A percentile compares a stretch with the other conserved stretches of the same genome.
phyloP scores from a whole-genome alignment of 169 alveolate genomes.

The Condylostoma magnum region DNA sequence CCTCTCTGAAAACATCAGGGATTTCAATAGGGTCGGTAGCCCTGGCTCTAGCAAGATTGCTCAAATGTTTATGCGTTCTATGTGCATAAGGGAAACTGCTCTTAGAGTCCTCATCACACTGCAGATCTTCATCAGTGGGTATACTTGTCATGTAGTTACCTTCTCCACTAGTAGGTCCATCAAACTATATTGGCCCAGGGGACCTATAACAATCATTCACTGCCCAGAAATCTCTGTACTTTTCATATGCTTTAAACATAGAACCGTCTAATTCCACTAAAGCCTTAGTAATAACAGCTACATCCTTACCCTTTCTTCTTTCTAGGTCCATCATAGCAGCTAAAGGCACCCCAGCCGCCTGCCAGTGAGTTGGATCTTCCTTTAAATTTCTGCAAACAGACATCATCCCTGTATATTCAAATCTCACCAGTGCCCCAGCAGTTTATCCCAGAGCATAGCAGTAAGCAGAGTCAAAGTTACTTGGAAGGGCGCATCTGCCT shows the following conservation, averaged over 20 bases:
- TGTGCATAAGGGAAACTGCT: conserved; percentile 9
- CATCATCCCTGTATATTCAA: conserved; percentile 94
- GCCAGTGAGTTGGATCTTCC: conserved; percentile 84
- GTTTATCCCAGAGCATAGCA: conserved; percentile 97
- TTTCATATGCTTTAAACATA: conserved; percentile 86
- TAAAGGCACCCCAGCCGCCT: conserved; percentile 91
- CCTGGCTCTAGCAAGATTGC: neutral
- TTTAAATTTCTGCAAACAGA: conserved; percentile 87
- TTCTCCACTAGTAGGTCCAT: conserved; percentile 53
- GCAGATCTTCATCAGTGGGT: conserved; percentile 47
- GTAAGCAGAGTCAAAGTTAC: conserved; percentile 95
- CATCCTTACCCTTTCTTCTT: conserved; percentile 83
- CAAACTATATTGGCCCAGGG: conserved; percentile 97
- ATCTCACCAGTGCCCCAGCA: conserved; percentile 90
- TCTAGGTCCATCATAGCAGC: conserved; percentile 87
- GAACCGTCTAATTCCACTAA: conserved; percentile 92
- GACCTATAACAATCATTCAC: conserved; percentile 89
- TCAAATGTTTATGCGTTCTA: neutral
- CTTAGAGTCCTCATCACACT: neutral
- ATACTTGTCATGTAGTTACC: conserved; percentile 48
- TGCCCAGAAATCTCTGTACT: conserved; percentile 93
- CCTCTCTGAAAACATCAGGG: neutral
- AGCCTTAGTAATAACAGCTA: conserved; percentile 92
- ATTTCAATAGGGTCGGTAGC: neutral
- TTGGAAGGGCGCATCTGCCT: conserved; percentile 98